A percentile compares a stretch with the other conserved stretches of the same genome.
Conservation (phyloP, 2,329 filamentous ascomycete species). For the Aspergillus sp. region DNA sequence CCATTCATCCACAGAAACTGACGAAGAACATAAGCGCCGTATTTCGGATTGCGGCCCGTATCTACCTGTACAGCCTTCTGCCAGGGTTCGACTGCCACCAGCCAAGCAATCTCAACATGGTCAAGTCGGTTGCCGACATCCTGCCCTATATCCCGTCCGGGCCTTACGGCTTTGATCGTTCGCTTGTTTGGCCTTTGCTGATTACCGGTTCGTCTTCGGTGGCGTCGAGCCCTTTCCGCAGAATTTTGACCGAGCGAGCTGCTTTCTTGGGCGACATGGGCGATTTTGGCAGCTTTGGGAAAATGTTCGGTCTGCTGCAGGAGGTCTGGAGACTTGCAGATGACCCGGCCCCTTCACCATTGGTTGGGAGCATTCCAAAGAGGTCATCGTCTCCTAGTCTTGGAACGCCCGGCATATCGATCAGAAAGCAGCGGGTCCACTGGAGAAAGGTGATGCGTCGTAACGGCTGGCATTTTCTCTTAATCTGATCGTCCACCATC, state of each 20-base stretch:
- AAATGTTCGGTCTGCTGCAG: slow-evolving; percentile 64
- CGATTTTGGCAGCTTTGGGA: slow-evolving; percentile 73
- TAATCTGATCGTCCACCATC: too few relatives aligned
- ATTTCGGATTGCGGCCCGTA: slow-evolving; percentile 82
- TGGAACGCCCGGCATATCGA: slow-evolving; percentile 7
- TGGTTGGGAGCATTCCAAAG: neutral
- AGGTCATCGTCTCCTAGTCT: slow-evolving; percentile 2
- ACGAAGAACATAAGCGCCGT: slow-evolving; percentile 78
- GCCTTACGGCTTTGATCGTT: slow-evolving; percentile 73
- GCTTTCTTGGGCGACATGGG: slow-evolving; percentile 65
- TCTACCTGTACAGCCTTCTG: slow-evolving; percentile 88
- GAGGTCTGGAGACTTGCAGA: slow-evolving; percentile 74
- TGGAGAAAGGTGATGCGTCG: slow-evolving; percentile 90
- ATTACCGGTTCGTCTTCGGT: slow-evolving; percentile 72
- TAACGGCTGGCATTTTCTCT: slow-evolving; percentile 82
- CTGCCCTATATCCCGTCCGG: slow-evolving; percentile 76
- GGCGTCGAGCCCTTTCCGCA: slow-evolving; percentile 63
- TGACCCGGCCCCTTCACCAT: slow-evolving; percentile 32
- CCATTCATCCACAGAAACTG: slow-evolving; percentile 70
- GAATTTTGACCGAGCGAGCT: slow-evolving; percentile 65
- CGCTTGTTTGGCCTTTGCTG: slow-evolving; percentile 84
- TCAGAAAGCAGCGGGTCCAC: slow-evolving; percentile 58
- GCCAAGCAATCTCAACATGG: slow-evolving; percentile 61
- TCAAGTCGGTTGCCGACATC: slow-evolving; percentile 64
- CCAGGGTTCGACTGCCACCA: slow-evolving; percentile 73